Base-by-base conservation (phyloP, 805 yeast species). In the Myxozyma nipponensis region DNA sequence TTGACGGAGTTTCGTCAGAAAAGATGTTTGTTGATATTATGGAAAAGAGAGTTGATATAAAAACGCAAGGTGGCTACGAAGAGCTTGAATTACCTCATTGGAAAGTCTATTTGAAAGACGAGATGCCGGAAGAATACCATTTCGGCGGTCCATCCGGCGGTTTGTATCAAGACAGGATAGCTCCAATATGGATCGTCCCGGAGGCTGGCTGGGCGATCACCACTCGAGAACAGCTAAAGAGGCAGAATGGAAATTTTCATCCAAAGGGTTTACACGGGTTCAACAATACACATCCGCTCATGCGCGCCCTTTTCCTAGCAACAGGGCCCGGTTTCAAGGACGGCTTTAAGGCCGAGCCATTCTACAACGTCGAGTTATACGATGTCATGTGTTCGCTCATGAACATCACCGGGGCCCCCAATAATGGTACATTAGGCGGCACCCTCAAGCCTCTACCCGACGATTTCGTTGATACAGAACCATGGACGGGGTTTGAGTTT, bases 201-300 rank as follows among this genome's bases (percentile, higher is more conserved):
- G 77, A 82, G 32, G 81, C 86, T 4, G 96, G 96, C 0, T 90
- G 84, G 69, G 75, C 85, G 0, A 66, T 89, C 15, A 76, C 86
- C 1, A 85, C 89, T 0, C 76, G 74, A 49, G 73, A 73, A 18
- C 76, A 76, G 50, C 78, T 80, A 77, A 74, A 75, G 22, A 71
- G 71, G 1, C 73, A 74, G 62, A 66, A 68, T 24, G 65, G 71
- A 44, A 72, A 75, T 13, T 83, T 82, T 63, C 63, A 65, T n/a
- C 85, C 87, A 2, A 72, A 72, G 47, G 96, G 96, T 6, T 84
- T 84, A 0, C 95, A 87, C 66, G 97, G 97, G 1, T 90, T 86
- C 65, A 80, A 84, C 62, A 85, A 84, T 62, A 75, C 83, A 0
- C 87, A 83, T 54, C 76, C 83, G 4, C 69, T 88, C 50, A 89